phyloP scores from a whole-genome alignment of 345 rosid genomes.

The Gossypium herbaceum region DNA sequence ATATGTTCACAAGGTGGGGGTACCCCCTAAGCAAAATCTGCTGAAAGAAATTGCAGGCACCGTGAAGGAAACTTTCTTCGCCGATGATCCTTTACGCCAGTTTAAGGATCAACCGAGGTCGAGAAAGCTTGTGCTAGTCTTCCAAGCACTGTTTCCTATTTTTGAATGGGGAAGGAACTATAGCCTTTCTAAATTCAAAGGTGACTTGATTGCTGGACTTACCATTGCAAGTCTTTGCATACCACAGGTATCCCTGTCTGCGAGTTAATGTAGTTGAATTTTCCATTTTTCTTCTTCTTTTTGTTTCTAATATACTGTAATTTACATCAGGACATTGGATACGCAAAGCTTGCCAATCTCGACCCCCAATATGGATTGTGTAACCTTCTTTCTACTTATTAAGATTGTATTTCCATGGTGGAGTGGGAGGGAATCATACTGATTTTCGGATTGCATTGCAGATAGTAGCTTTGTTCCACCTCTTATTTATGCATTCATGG shows the following conservation, averaged over 20 bases:
- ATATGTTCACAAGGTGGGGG: conserved; percentile 65
- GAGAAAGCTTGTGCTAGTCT: conserved; percentile 51
- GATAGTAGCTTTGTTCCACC: conserved; percentile 94
- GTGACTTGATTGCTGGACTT: conserved; percentile 80
- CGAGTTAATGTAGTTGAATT: background rate
- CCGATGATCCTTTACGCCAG: conserved; percentile 79
- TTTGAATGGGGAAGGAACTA: conserved; percentile 63
- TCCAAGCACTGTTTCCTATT: conserved; percentile 77
- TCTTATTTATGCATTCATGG: conserved; percentile 83
- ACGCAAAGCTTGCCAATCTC: conserved; percentile 76
- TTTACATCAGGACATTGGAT: conserved; percentile 67
- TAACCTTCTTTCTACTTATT: conserved; percentile 34
- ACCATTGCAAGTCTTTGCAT: conserved; percentile 97
- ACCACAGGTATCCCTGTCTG: conserved; percentile 56
- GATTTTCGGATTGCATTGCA: conserved; percentile 24
- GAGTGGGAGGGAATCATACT: background rate
- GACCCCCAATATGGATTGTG: conserved; percentile 74
- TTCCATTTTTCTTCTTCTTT: background rate
- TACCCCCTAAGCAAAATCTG: conserved; percentile 73
- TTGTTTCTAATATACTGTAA: background rate
- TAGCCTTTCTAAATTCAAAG: conserved; percentile 47
- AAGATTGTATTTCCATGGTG: background rate
- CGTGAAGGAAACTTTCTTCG: conserved; percentile 72
- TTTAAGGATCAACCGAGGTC: conserved; percentile 73
- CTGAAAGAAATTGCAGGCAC: conserved; percentile 53